These are phyloP conservation scores for Omphalea diandra DNA, from an alignment of 441 rosid species.

Conservation along the genomic window DNA sequence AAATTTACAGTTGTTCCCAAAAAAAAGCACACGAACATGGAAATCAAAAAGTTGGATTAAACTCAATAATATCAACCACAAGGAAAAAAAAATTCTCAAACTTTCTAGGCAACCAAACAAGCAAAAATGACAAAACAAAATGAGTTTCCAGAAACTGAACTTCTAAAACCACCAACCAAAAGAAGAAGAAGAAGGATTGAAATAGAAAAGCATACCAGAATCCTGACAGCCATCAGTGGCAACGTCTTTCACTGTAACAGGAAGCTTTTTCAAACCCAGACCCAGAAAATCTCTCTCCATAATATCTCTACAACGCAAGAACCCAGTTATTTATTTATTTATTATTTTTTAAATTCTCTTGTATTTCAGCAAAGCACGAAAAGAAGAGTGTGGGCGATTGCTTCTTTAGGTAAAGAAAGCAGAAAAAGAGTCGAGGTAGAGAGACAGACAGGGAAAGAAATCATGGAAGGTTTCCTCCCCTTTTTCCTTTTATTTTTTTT, in stretches of 20 bases:
- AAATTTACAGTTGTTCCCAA: not conserved
- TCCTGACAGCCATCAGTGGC: conserved; percentile 37
- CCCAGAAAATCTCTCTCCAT: conserved; percentile 78
- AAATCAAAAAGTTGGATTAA: not conserved
- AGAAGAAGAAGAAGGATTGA: not conserved
- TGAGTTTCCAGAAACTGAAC: not conserved
- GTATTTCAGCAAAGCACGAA: conserved; percentile 10
- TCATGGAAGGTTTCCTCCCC: not conserved
- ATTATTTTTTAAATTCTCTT: not conserved
- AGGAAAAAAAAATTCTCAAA: not conserved
- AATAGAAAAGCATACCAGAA: conserved; percentile 36
- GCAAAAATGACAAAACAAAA: not conserved
- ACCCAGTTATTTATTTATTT: not conserved
- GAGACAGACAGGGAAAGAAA: not conserved
- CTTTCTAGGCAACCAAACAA: conserved; percentile 10
- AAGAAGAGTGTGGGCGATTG: not conserved
- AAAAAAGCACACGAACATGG: not conserved
- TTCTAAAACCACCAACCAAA: not conserved
- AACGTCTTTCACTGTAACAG: conserved; percentile 49
- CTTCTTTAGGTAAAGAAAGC: conserved; percentile 17
- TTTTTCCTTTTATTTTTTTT: not conserved
- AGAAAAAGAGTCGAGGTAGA: not conserved
- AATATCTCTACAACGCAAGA: not conserved
- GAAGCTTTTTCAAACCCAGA: conserved; percentile 40
- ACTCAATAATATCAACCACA: not conserved